Base-by-base conservation (phyloP, 768 basidiomycete genomes). In the Calocybe cyanea region DNA sequence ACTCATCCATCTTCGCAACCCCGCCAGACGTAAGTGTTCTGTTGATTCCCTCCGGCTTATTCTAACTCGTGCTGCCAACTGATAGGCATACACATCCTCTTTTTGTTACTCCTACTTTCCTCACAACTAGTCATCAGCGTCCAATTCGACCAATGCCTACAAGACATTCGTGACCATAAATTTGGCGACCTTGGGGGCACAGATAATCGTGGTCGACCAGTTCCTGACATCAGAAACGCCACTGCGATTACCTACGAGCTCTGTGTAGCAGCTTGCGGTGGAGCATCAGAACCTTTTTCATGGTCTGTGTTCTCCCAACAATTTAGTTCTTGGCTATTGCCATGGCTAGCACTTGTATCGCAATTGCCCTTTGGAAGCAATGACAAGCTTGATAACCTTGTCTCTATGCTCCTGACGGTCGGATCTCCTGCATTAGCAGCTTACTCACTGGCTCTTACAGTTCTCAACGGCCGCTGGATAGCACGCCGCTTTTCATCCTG, bases 331-430 rank as follows among this genome's bases (percentile, higher is more conserved):
- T 77, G 75, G 76, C 59, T 77, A 2, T 45, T 77, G 5, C 76
- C 76, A 6, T 75, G 71, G 63, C 64, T 77, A 10, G 72, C 75
- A 0, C 49, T 77, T 7, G 57, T 77, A 15, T 73, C 74, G 0
- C 74, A 75, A 38, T 66, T 77, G n/a, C 76, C 75, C 0, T 77
- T 74, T 19, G 73, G 73, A 7, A 63, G 68, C 23, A 59, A 51
- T 9, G 64, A 65, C 41, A 65, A 56, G 20, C 50, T 63, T n/a
- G 71, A 72, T 15, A 73, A 76, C 41, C 55, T 75, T 31, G 60
- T 65, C 49, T 68, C 72, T 7, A 65, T 67, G 15, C 11, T 77
- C 7, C 58, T 77, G 28, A 67, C 71, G 1, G 53, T 77, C 19
- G 75, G 75, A 0, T 73, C 71, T 0, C 75, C 75, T 0, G 55